Evolutionary conservation across 2,329 filamentous ascomycete species (phyloP), one percentile per base, ranked within the genome.

Genomic region (Didymosphaeria variabile): DNA sequence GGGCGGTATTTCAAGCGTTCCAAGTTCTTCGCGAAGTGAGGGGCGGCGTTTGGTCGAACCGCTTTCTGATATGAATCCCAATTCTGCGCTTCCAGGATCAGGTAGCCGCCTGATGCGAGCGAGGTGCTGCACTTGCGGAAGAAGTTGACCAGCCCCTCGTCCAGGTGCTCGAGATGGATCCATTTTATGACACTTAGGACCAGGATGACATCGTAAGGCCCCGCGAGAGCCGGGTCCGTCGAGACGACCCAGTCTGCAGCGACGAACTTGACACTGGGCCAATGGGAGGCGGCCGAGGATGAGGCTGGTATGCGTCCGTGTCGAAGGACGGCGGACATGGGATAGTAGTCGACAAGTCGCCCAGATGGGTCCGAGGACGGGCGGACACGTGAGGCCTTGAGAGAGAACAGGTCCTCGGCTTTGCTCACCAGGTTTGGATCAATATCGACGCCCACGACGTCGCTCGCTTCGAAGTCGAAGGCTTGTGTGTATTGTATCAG

Each of bases 161-260:
- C 76, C n/a, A 69, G 63, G 59, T 77, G 75, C 61, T 76, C 70
- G 32, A 78, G 69, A 59, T 78, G 77, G 50, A 79, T 75, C 76
- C 76, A 79, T 64, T 79, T 78, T 61, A 78, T 73, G 58, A 79
- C 76, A 57, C 74, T 78, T 64, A 79, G 68, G 23, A 75, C 77
- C 64, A 79, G 72, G 69, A 79, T 77, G 45, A 76, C 68, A 59
- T 78, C 65, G 66, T 73, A 78, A 60, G 71, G 67, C 34, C 68
- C 72, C 42, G 66, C 57, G 44, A 65, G 62, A 36, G 62, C 68
- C 63, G 63, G 69, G 63, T 68, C 63, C 21, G 65, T 59, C 57
- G 73, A 70, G 53, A 68, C 52, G 60, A 69, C 67, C 70, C 72
- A 79, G 67, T 79, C 76, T 53, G 69, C 74, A 59, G 70, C 67